Conservation (phyloP, 345 rosid genomes). For the Raphanus raphanistrum region DNA sequence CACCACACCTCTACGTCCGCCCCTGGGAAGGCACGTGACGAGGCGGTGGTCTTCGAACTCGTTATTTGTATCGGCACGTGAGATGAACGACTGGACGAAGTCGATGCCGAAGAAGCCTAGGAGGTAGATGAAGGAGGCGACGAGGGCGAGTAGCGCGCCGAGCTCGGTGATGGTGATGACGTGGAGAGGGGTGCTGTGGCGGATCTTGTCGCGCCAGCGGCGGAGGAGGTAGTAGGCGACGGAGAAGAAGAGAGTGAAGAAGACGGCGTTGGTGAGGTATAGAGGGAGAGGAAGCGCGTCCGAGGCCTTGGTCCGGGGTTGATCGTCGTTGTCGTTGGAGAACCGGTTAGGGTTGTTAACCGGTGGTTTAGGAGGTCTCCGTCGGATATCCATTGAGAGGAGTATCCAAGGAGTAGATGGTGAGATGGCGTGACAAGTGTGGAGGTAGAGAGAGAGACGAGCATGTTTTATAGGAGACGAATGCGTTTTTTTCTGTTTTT, state of each 20-base stretch:
- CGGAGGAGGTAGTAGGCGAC: constrained; percentile 81
- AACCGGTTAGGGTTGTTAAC: constrained; percentile 2
- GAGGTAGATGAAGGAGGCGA: constrained; percentile 81
- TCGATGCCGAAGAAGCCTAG: constrained; percentile 86
- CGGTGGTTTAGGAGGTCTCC: constrained; percentile 45
- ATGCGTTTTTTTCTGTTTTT: constrained; percentile 21
- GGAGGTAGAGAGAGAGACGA: constrained; percentile 12
- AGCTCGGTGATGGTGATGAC: constrained; percentile 73
- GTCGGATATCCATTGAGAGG: constrained; percentile 53
- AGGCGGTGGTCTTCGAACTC: constrained; percentile 39
- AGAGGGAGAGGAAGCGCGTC: constrained; percentile 86
- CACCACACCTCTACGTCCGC: not conserved
- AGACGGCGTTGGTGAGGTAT: constrained; percentile 70
- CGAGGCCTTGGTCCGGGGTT: constrained; percentile 48
- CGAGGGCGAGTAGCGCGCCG: constrained; percentile 65
- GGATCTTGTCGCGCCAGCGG: constrained; percentile 96
- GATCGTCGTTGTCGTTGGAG: not conserved
- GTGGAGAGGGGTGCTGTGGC: constrained; percentile 79
- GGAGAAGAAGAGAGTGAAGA: constrained; percentile 91
- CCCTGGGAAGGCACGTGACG: constrained; percentile 37
- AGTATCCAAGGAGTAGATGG: not conserved
- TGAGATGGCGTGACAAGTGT: constrained; percentile 35
- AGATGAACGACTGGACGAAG: constrained; percentile 74
- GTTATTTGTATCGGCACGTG: constrained; percentile 51
- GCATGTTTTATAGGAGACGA: constrained; percentile 30